These are phyloP conservation scores for Wickerhamomyces chambardii DNA, from an alignment of 805 yeast genomes.

Conservation along the genomic window DNA sequence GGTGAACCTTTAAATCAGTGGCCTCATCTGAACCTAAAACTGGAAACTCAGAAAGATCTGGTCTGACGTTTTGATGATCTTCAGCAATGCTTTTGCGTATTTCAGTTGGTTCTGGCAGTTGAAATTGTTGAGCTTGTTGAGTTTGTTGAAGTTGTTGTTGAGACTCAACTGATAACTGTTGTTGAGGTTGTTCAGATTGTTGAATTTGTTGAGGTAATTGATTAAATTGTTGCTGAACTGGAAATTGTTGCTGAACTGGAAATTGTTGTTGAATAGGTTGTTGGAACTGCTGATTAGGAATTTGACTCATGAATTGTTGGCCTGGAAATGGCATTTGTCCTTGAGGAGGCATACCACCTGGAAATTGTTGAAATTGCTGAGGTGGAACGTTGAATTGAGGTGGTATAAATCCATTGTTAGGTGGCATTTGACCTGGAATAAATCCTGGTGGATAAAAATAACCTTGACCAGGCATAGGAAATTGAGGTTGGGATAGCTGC, in stretches of 20 bases:
- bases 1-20: slow-evolving; percentile 7
- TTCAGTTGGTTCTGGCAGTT: slow-evolving; percentile 1
- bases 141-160: slow-evolving; percentile 15
- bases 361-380: slow-evolving; percentile 13
- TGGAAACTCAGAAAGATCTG: slow-evolving; percentile 41
- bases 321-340: slow-evolving; percentile 4
- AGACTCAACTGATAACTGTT: slow-evolving; percentile 10
- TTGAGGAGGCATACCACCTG: slow-evolving; percentile 19
- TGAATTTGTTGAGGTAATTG: slow-evolving; percentile 8
- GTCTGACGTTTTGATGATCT: slow-evolving; percentile 1
- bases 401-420: slow-evolving; percentile 8
- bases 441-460: slow-evolving; percentile 19
- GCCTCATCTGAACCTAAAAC: slow-evolving; percentile 40
- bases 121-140: slow-evolving; percentile 2
- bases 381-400: slow-evolving; percentile 14
- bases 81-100: slow-evolving; percentile 2
- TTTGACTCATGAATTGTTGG: slow-evolving; percentile 2
- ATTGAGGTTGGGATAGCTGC: slow-evolving; percentile 10
- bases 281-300: slow-evolving; percentile 8
- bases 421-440: slow-evolving; percentile 16
- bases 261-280: slow-evolving; percentile 13
- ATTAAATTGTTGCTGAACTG: slow-evolving; percentile 4
- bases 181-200: slow-evolving; percentile 2
- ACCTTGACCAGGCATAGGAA: slow-evolving; percentile 14
- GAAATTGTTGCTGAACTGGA: slow-evolving; percentile 7